Evolutionary conservation across 2,329 filamentous ascomycete species (phyloP).

Genomic region (Sclerotiophoma versabilis): DNA sequence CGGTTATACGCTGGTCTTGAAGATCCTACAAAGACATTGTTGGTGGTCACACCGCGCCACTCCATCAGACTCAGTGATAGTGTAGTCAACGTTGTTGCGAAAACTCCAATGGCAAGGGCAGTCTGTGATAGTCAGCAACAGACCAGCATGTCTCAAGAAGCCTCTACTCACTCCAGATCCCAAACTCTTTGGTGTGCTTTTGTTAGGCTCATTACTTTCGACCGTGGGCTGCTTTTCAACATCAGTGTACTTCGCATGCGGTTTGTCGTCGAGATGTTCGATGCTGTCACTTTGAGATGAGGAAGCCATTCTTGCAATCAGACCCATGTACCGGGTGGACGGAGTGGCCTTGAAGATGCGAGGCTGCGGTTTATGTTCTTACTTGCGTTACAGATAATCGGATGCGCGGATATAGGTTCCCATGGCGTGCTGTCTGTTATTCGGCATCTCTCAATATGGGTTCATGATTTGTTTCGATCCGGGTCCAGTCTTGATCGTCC

Average conservation of each 20-base stretch:
- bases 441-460: not conserved
- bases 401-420: not conserved
- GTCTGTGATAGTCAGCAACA: constrained; percentile 44
- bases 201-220: not conserved
- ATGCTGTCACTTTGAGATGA: constrained; percentile 9
- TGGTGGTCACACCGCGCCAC: constrained; percentile 59
- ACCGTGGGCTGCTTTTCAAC: constrained; percentile 25
- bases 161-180: constrained; percentile 33
- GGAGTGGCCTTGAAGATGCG: not conserved
- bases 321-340: not conserved
- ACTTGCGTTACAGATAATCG: not conserved
- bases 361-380: not conserved
- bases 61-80: constrained; percentile 64
- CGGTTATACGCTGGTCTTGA: not conserved
- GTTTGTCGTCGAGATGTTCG: constrained; percentile 15
- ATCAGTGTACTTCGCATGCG: constrained; percentile 10
- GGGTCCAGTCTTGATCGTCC: not conserved
- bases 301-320: constrained; percentile 9
- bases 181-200: constrained; percentile 15
- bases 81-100: constrained; percentile 63
- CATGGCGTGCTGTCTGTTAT: constrained; percentile 3
- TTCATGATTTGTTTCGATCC: not conserved
- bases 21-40: constrained; percentile 55
- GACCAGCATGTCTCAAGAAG: constrained; percentile 34
- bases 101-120: constrained; percentile 60